These are phyloP conservation scores for Paspalum vaginatum DNA, from an alignment of 176 grass and related monocot genomes.

Conservation along the genomic window DNA sequence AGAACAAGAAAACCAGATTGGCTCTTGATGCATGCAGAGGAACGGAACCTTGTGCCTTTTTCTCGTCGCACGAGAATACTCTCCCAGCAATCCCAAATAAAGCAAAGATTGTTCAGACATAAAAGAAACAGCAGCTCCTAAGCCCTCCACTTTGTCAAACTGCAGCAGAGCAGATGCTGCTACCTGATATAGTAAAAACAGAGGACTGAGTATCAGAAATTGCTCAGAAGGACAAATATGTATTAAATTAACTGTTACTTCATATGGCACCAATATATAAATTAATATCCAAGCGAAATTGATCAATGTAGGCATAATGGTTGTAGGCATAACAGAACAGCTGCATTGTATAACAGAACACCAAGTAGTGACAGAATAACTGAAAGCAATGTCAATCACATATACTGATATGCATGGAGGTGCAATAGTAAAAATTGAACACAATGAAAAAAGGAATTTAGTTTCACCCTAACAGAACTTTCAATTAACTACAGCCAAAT, in stretches of 20 bases:
- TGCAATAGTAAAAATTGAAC: no score
- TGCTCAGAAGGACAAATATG: no score
- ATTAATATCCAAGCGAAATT: not conserved
- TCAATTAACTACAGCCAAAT: not conserved
- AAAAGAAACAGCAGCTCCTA: constrained; percentile 54
- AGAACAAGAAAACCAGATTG: constrained; percentile 35
- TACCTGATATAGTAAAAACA: constrained; percentile 22
- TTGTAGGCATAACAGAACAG: not conserved
- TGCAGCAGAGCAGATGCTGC: constrained; percentile 33
- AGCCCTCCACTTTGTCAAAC: constrained; percentile 52
- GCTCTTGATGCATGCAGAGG: constrained; percentile 52
- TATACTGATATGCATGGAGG: not conserved
- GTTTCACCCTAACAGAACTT: not conserved
- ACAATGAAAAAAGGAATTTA: not conserved
- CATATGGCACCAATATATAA: not conserved
- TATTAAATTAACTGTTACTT: not conserved
- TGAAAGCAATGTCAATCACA: not conserved
- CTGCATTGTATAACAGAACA: not conserved
- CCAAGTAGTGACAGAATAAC: not conserved
- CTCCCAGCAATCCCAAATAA: constrained; percentile 64
- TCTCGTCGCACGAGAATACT: constrained; percentile 50
- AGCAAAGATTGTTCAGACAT: constrained; percentile 60
- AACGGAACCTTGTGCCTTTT: constrained; percentile 46
- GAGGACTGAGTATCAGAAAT: constrained; percentile 1
- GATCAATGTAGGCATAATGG: no score